Conservation (phyloP, 345 rosid species). For the Aquilaria sinensis region DNA sequence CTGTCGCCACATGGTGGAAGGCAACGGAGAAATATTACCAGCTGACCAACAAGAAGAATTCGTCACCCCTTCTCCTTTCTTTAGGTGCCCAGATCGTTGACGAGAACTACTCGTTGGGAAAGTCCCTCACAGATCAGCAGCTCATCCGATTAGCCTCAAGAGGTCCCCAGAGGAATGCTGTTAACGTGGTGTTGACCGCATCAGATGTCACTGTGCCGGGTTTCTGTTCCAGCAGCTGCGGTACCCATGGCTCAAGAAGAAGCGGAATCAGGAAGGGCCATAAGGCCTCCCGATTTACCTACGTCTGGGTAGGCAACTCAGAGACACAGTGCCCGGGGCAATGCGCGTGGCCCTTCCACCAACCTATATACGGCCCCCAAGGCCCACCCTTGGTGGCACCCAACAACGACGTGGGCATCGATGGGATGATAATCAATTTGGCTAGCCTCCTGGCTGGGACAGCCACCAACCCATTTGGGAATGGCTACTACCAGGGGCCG, state of each 20-base stretch:
- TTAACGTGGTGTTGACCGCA: constrained; percentile 56
- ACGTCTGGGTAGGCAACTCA: constrained; percentile 86
- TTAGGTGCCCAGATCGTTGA: constrained; percentile 50
- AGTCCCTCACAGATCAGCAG: constrained; percentile 44
- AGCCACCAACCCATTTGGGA: constrained; percentile 77
- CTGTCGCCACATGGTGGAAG: constrained; percentile 78
- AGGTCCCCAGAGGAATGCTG: constrained; percentile 42
- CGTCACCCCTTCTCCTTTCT: constrained; percentile 26
- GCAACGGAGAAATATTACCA: constrained; percentile 54
- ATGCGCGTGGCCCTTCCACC: constrained; percentile 96
- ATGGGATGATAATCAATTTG: constrained; percentile 76
- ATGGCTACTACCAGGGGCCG: constrained; percentile 75
- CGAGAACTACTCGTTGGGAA: constrained; percentile 57
- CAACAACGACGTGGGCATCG: constrained; percentile 74
- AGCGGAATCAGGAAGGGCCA: constrained; percentile 12
- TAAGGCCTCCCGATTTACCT: constrained; percentile 37
- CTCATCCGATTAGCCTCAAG: constrained; percentile 49
- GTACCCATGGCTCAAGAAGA: constrained; percentile 49
- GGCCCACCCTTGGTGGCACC: constrained; percentile 63
- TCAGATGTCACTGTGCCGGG: constrained; percentile 49
- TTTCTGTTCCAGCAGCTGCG: constrained; percentile 52
- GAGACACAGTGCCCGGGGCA: constrained; percentile 82
- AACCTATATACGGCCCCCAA: constrained; percentile 85
- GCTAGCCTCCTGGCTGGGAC: constrained; percentile 80
- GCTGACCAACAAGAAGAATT: constrained; percentile 19